Evolutionary conservation across 129 eudicot genomes (phyloP).

Genomic region (Pulicaria dysenterica): DNA sequence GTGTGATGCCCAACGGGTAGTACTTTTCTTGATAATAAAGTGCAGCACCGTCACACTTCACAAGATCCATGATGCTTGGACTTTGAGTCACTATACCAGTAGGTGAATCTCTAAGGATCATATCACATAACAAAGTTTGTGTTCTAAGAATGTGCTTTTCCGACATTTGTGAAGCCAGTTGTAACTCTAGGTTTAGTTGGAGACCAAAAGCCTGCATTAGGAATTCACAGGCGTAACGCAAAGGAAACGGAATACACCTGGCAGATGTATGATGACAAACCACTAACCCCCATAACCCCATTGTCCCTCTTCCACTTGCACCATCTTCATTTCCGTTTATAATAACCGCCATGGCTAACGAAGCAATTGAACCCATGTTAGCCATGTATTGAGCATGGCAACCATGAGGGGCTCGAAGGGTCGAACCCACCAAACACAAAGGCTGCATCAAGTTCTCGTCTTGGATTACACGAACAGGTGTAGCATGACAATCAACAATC

Average conservation of each 20-base stretch:
- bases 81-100: slow-evolving; percentile 83
- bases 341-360: slow-evolving; percentile 89
- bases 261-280: slow-evolving; percentile 97
- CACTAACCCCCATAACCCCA: slow-evolving; percentile 94
- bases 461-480: slow-evolving; percentile 68
- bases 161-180: slow-evolving; percentile 64
- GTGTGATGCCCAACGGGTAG: slow-evolving; percentile 79
- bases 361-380: slow-evolving; percentile 97
- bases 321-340: slow-evolving; percentile 77
- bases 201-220: slow-evolving; percentile 97
- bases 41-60: slow-evolving; percentile 95
- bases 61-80: slow-evolving; percentile 95
- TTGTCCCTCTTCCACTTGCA: slow-evolving; percentile 48
- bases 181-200: slow-evolving; percentile 84
- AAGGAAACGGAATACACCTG: slow-evolving; percentile 75
- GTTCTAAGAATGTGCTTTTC: slow-evolving; percentile 85
- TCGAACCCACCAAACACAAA: slow-evolving; percentile 82
- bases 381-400: slow-evolving; percentile 98
- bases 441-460: slow-evolving; percentile 79
- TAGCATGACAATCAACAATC: slow-evolving; percentile 83
- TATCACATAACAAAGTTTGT: slow-evolving; percentile 87
- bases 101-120: slow-evolving; percentile 90
- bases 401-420: slow-evolving; percentile 97
- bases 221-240: slow-evolving; percentile 93
- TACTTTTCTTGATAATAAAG: slow-evolving; percentile 71